Conservation (phyloP, 345 rosid species). For the Psidium friedrichsthalianum region DNA sequence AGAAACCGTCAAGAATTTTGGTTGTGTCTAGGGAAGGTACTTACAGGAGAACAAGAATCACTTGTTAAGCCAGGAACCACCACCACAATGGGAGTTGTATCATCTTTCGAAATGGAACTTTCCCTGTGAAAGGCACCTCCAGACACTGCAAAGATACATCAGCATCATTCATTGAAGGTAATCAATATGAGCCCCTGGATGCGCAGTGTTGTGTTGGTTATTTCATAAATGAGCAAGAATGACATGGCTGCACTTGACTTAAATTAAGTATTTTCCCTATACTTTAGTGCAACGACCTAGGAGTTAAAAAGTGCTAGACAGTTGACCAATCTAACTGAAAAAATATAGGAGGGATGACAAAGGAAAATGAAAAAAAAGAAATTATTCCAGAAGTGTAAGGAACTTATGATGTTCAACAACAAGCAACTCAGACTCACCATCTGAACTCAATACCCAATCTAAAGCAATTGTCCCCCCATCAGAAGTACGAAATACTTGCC, state of each 20-base stretch:
- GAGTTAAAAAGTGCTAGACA: not conserved
- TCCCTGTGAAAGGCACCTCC: slow-evolving; percentile 7
- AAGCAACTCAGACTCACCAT: slow-evolving; percentile 22
- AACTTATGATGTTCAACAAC: not conserved
- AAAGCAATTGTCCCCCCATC: slow-evolving; percentile 91
- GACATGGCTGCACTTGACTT: not conserved
- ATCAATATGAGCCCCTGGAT: not conserved
- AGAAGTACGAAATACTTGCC: slow-evolving; percentile 55
- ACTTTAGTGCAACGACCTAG: not conserved
- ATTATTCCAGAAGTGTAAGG: not conserved
- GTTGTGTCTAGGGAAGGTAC: not conserved
- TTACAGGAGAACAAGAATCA: slow-evolving; percentile 37
- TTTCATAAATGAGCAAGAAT: not conserved
- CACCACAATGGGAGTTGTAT: slow-evolving; percentile 25
- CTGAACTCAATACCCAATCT: slow-evolving; percentile 66
- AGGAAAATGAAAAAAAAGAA: slow-evolving; percentile 3
- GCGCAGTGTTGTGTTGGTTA: not conserved
- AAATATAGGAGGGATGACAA: not conserved
- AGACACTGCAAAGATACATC: slow-evolving; percentile 3
- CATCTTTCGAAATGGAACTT: slow-evolving; percentile 6
- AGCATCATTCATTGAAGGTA: not conserved
- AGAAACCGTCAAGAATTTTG: not conserved
- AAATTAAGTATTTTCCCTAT: not conserved
- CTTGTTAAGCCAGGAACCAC: slow-evolving; percentile 49
- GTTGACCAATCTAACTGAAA: not conserved